Evolutionary conservation across 352 stramenopile genomes (phyloP), one percentile per base, ranked within the genome.

Genomic region (Phytophthora agathidicida): DNA sequence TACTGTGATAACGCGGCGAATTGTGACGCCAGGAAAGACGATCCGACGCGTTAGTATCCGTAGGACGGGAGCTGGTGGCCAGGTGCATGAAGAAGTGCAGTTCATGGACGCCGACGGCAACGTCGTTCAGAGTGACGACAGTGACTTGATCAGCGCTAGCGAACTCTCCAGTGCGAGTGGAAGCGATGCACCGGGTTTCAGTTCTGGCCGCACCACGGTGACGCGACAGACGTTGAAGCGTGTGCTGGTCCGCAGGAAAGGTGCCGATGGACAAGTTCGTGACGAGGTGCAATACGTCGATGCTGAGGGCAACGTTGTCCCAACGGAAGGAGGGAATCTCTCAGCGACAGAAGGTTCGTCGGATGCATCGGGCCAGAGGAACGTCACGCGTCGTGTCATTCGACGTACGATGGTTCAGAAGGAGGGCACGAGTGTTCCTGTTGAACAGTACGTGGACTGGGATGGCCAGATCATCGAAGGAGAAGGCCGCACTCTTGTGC

Each of bases 71-170:
- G 56, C 49, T 1, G 57, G 68, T 27, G 57, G 63, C 4, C 33
- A 69, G 13, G 22, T 63, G 4, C 43, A 49, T 10, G 61, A 63
- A 47, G 60, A 64, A 59, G 47, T 62, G 5, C 54, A 71, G 50
- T 71, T 43, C n/a, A 9, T 71, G 42, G 56, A 71, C 8, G 48
- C 48, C 0, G 32, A 65, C 11, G 63, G 57, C 36, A 72, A 60
- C n/a, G 51, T 63, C 10, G 60, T 59, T 9, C 41, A 57, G 20
- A 64, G 30, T 9, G 52, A 69, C 16, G 44, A 51, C 1, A 60
- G 26, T 19, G 37, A 32, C 10, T 5, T 70, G 4, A 13, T 56
- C 4, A 51, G 20, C n/a, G 51, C 39, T 2, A 49, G 22, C 7
- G n/a, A 52, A 39, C 50, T 47, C 46, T 32, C 17, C 5, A 55